Percentiles rank a stretch among this genome's conserved stretches.
phyloP scores from a whole-genome alignment of 1,284 basidiomycete genomes.

The Puccinia novopanici region DNA sequence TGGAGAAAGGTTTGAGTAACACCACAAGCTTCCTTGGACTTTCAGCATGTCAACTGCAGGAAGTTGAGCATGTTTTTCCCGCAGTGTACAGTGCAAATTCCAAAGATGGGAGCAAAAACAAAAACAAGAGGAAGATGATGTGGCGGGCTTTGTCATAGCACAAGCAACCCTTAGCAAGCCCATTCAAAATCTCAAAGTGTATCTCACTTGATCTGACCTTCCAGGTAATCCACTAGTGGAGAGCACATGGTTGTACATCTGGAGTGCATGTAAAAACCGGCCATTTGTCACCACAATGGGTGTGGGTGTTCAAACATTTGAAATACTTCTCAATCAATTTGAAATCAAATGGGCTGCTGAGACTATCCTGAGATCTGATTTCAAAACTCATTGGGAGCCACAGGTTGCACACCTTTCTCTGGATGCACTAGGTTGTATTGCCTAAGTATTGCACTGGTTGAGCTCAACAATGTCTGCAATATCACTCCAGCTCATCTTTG shows the following conservation, averaged over 20 bases:
- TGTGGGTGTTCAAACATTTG: neutral
- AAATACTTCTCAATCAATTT: neutral
- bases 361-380: neutral
- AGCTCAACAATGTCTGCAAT: too few relatives aligned
- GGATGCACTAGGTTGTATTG: too few relatives aligned
- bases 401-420: neutral
- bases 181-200: neutral
- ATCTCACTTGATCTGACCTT: neutral
- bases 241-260: neutral
- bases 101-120: too few relatives aligned
- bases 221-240: neutral
- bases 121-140: too few relatives aligned
- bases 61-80: too few relatives aligned
- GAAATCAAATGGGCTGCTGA: neutral
- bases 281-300: conserved; percentile 6
- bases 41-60: too few relatives aligned
- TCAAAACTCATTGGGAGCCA: neutral
- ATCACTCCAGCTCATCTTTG: too few relatives aligned
- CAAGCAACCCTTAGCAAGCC: neutral
- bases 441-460: too few relatives aligned
- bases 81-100: neutral
- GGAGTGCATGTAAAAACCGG: neutral
- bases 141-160: neutral
- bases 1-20: too few relatives aligned
- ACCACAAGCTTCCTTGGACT: too few relatives aligned